These are phyloP conservation scores for Hura crepitans DNA, from an alignment of 441 rosid species.

Conservation along the genomic window DNA sequence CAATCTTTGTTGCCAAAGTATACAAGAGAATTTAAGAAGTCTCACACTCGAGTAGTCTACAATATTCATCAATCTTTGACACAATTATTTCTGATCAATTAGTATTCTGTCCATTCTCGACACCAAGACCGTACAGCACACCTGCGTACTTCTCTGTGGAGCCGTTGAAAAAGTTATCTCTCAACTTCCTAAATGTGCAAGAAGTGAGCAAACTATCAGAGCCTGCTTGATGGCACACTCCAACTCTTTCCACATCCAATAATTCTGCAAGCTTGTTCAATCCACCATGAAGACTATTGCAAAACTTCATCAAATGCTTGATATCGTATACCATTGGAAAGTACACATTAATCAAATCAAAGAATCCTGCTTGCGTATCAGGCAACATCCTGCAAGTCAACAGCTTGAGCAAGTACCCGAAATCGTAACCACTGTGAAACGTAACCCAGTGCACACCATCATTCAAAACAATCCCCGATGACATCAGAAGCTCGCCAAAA, in stretches of 20 bases:
- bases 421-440: constrained; percentile 77
- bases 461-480: constrained; percentile 62
- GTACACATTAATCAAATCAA: constrained; percentile 40
- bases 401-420: constrained; percentile 63
- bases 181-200: constrained; percentile 58
- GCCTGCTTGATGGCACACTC: constrained; percentile 71
- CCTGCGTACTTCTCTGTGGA: constrained; percentile 51
- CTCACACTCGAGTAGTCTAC: constrained; percentile 64
- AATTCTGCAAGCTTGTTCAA: constrained; percentile 50
- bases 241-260: constrained; percentile 57
- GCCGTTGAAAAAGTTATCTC: constrained; percentile 47
- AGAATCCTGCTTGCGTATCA: constrained; percentile 44
- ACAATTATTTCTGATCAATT: constrained; percentile 31
- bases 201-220: constrained; percentile 74
- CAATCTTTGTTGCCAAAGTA: constrained; percentile 55
- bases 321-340: constrained; percentile 60
- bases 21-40: constrained; percentile 43
- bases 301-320: constrained; percentile 63
- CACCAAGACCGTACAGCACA: constrained; percentile 66
- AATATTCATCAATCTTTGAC: constrained; percentile 37
- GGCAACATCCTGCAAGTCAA: constrained; percentile 52
- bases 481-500: constrained; percentile 57
- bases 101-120: constrained; percentile 50
- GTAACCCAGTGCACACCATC: constrained; percentile 62
- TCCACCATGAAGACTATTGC: constrained; percentile 54